Percentiles rank a stretch among this genome's conserved stretches.
These are phyloP conservation scores for Jacaranda mimosifolia DNA, from an alignment of 257 asterid genomes.

Conservation along the genomic window DNA sequence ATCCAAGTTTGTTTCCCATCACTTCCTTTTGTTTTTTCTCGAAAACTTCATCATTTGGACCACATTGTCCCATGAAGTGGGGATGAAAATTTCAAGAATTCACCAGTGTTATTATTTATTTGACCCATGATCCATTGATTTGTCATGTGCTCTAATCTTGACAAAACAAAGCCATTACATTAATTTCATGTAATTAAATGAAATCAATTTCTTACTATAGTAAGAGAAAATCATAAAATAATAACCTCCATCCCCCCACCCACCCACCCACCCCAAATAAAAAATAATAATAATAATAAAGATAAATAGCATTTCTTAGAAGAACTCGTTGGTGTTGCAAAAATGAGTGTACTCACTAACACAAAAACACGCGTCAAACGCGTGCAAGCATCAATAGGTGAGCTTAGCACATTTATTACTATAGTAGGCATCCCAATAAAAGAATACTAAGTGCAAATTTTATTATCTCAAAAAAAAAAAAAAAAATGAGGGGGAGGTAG, in stretches of 20 bases:
- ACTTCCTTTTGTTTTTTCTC: not conserved
- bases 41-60: constrained; percentile 12
- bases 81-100: not conserved
- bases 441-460: constrained; percentile 7
- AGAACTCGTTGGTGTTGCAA: constrained; percentile 9
- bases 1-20: constrained; percentile 35
- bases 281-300: not conserved
- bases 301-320: not conserved
- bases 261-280: not conserved
- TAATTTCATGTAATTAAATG: too few species aligned
- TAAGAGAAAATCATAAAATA: not conserved
- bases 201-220: not conserved
- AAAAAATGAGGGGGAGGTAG: too few species aligned
- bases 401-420: not conserved
- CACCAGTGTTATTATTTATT: not conserved
- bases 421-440: constrained; percentile 19
- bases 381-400: constrained; percentile 42
- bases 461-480: not conserved
- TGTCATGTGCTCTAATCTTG: not conserved
- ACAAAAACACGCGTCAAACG: constrained; percentile 43
- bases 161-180: too few species aligned
- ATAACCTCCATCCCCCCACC: not conserved
- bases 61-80: constrained; percentile 27
- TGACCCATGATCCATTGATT: not conserved
- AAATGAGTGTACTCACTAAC: constrained; percentile 42